phyloP scores from a whole-genome alignment of 176 grass and related monocot species.

The Tillandsia leiboldiana region DNA sequence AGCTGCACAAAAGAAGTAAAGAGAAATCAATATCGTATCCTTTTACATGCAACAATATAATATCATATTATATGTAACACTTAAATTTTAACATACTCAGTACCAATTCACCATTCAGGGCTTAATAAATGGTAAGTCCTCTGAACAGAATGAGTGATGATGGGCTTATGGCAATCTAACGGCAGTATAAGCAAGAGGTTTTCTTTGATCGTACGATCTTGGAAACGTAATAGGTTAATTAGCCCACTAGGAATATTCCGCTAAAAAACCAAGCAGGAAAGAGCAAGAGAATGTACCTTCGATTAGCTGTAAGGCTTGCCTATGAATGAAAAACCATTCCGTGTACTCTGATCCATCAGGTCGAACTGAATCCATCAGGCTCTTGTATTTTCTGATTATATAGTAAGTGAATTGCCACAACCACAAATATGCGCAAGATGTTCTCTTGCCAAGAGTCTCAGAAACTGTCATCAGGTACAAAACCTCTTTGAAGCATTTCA shows the following conservation, averaged over 20 bases:
- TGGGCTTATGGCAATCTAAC: no score
- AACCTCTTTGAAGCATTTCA: constrained; percentile 85
- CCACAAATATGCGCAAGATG: no score
- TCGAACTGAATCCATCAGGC: not conserved
- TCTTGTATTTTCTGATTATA: not conserved
- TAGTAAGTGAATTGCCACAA: not conserved
- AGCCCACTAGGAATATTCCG: not conserved
- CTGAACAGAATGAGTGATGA: no score
- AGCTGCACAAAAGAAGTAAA: no score
- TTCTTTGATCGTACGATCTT: not conserved
- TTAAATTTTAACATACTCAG: no score
- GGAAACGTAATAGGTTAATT: not conserved
- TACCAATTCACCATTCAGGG: no score
- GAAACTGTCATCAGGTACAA: constrained; percentile 83
- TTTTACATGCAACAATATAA: no score
- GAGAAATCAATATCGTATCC: no score
- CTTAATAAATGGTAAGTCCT: no score
- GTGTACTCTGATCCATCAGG: not conserved
- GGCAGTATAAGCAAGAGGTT: no score
- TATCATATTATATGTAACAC: no score
- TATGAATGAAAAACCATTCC: not conserved
- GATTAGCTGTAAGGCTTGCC: not conserved
- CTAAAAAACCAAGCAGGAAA: not conserved
- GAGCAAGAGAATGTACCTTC: not conserved
- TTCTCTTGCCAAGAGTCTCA: constrained; percentile 21